Percentiles rank a stretch among this genome's conserved stretches.
Evolutionary conservation across 129 eudicot genomes (phyloP).

Genomic region (Escallonia rubra): DNA sequence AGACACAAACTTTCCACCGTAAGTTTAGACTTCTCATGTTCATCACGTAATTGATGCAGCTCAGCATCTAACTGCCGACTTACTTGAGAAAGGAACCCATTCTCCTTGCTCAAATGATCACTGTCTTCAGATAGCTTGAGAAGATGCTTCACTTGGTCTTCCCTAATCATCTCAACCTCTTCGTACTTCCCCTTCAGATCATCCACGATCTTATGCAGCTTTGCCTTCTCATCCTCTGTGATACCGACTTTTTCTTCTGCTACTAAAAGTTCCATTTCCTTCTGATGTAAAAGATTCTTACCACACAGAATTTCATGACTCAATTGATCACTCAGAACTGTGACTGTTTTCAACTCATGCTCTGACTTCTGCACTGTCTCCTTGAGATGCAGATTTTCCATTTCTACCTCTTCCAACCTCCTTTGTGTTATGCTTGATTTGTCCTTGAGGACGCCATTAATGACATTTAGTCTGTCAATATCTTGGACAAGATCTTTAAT

Average conservation of each 20-base stretch:
- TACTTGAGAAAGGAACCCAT: conserved; percentile 23
- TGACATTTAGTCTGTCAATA: conserved; percentile 24
- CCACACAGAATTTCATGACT: conserved; percentile 34
- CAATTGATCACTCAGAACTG: conserved; percentile 30
- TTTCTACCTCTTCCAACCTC: conserved; percentile 40
- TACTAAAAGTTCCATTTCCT: conserved; percentile 49
- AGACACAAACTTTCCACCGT: conserved; percentile 18
- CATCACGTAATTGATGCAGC: conserved; percentile 38
- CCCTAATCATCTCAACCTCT: conserved; percentile 27
- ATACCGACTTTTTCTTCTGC: conserved; percentile 34
- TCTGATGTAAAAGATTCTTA: conserved; percentile 31
- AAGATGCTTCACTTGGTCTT: conserved; percentile 38
- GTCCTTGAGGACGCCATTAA: conserved; percentile 26
- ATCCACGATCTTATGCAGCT: conserved; percentile 29
- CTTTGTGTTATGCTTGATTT: conserved; percentile 31
- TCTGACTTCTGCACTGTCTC: conserved; percentile 46
- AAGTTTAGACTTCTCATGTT: conserved; percentile 18
- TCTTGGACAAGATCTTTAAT: conserved; percentile 29
- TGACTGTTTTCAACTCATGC: conserved; percentile 39
- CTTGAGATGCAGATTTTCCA: conserved; percentile 41
- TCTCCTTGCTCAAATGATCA: conserved; percentile 32
- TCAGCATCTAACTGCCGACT: conserved; percentile 29
- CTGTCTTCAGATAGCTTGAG: conserved; percentile 36
- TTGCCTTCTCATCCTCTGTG: conserved; percentile 40
- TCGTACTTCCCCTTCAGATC: conserved; percentile 33